Evolutionary conservation across 129 eudicot genomes (phyloP).

Genomic region (Tanacetum coccineum): DNA sequence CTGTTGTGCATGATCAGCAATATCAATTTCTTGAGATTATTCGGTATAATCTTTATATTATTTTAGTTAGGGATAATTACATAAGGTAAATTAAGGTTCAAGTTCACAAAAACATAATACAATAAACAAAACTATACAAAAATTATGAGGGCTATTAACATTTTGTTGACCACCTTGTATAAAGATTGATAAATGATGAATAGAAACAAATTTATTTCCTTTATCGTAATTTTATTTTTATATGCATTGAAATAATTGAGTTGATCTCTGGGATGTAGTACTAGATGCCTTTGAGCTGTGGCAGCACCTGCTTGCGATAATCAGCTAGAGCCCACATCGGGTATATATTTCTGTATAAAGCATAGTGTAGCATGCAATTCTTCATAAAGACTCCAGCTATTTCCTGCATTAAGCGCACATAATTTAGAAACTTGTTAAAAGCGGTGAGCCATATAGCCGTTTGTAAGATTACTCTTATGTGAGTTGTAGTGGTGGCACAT

Average conservation of each 20-base stretch:
- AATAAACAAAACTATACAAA: slow-evolving; percentile 1
- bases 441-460: background rate
- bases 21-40: background rate
- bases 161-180: slow-evolving; percentile 14
- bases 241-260: slow-evolving; percentile 16
- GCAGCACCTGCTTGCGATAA: slow-evolving; percentile 43
- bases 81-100: background rate
- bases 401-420: slow-evolving; percentile 44
- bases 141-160: background rate
- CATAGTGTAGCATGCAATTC: slow-evolving; percentile 83
- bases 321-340: slow-evolving; percentile 86
- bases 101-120: slow-evolving; percentile 3
- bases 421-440: background rate
- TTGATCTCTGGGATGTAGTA: slow-evolving; percentile 4
- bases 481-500: background rate
- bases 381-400: slow-evolving; percentile 69
- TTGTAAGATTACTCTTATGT: slow-evolving; percentile 1
- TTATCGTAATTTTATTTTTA: background rate
- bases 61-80: background rate
- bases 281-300: slow-evolving; percentile 20
- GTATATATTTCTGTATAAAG: slow-evolving; percentile 61
- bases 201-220: slow-evolving; percentile 11
- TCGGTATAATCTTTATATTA: slow-evolving; percentile 6
- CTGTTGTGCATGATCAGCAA: slow-evolving; percentile 4
- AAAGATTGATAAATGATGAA: slow-evolving; percentile 8